Percentiles rank a stretch among this genome's conserved stretches.
phyloP scores from a whole-genome alignment of 805 yeast species.

The Yarrowia bubula region DNA sequence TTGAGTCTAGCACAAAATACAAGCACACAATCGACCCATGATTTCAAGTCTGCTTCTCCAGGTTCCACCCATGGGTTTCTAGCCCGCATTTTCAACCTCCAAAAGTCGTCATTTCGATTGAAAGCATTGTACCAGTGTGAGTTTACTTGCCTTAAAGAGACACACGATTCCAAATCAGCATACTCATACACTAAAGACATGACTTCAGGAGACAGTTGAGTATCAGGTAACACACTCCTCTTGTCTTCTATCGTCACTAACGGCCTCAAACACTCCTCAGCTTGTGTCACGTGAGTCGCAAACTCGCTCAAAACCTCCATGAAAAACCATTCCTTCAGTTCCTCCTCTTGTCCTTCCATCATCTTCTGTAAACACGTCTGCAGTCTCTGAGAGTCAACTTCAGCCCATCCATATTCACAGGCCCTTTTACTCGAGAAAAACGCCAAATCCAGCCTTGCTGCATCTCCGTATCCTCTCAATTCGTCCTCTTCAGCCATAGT shows the following conservation, averaged over 20 bases:
- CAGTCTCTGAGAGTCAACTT: background rate
- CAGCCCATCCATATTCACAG: background rate
- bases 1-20: background rate
- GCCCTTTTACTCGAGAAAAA: too few species aligned
- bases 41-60: background rate
- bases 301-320: background rate
- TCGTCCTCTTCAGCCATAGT: background rate
- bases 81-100: background rate
- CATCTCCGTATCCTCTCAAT: background rate
- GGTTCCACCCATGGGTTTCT: background rate
- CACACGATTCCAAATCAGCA: too few species aligned
- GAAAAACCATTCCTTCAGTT: background rate
- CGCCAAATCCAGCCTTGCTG: too few species aligned
- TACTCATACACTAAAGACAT: background rate
- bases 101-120: background rate
- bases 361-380: background rate
- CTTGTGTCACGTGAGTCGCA: background rate
- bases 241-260: background rate
- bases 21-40: background rate
- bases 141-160: too few species aligned
- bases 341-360: background rate
- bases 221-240: background rate
- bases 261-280: background rate
- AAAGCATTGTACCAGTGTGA: too few species aligned
- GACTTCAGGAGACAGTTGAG: background rate